A percentile compares a stretch with the other conserved stretches of the same genome.
Evolutionary conservation across 352 stramenopile species (phyloP).

Genomic region (Phytophthora ramorum): DNA sequence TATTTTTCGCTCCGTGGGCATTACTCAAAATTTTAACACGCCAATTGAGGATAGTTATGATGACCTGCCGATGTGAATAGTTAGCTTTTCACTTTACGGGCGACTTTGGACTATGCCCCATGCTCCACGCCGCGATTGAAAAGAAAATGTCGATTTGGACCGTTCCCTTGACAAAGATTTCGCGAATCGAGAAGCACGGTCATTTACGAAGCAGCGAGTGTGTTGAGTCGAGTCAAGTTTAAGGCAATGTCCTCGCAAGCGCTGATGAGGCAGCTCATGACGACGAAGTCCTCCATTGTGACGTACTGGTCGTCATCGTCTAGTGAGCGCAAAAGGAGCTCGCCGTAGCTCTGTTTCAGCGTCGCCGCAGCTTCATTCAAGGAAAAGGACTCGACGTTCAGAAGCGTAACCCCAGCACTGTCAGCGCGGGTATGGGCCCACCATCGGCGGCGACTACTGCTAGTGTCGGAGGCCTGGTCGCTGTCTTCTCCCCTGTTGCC

Average conservation of each 20-base stretch:
- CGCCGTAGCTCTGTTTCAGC: slow-evolving; percentile 59
- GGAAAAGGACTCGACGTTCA: slow-evolving; percentile 67
- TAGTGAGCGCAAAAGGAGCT: slow-evolving; percentile 44
- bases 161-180: too few relatives aligned
- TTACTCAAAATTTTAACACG: too few relatives aligned
- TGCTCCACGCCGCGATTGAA: too few relatives aligned
- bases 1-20: too few relatives aligned
- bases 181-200: background rate
- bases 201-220: slow-evolving; percentile 50
- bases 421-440: slow-evolving; percentile 28
- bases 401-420: slow-evolving; percentile 36
- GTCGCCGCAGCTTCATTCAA: slow-evolving; percentile 54
- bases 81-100: too few relatives aligned
- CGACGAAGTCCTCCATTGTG: slow-evolving; percentile 67
- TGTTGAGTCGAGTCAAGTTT: slow-evolving; percentile 59
- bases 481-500: slow-evolving; percentile 9
- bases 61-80: too few relatives aligned
- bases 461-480: background rate
- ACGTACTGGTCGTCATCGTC: slow-evolving; percentile 38
- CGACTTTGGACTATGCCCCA: too few relatives aligned
- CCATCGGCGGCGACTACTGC: slow-evolving; percentile 6
- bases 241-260: slow-evolving; percentile 57
- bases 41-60: too few relatives aligned
- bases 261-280: slow-evolving; percentile 76
- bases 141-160: too few relatives aligned